These are phyloP conservation scores for Microcera coccophila DNA, from an alignment of 2,329 filamentous ascomycete species.

Conservation along the genomic window DNA sequence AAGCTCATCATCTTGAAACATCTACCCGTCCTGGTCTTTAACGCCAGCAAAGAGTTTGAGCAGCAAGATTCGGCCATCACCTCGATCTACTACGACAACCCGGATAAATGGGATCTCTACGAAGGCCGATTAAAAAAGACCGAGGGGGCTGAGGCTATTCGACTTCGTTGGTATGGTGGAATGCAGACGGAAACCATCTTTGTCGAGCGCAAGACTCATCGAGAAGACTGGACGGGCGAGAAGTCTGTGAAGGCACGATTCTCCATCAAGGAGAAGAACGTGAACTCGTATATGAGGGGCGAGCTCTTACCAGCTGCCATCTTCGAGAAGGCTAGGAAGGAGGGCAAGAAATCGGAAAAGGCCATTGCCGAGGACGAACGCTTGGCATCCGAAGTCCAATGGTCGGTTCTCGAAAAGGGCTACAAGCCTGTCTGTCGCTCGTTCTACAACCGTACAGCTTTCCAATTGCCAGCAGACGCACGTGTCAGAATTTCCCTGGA, in stretches of 20 bases:
- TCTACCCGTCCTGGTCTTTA: conserved; percentile 94
- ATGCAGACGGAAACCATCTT: conserved; percentile 96
- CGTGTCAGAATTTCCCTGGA: conserved; percentile 95
- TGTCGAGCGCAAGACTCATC: conserved; percentile 94
- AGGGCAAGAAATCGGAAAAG: conserved; percentile 89
- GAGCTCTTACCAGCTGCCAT: conserved; percentile 79
- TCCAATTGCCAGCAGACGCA: conserved; percentile 93
- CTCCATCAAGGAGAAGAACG: conserved; percentile 91
- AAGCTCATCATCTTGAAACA: conserved; percentile 98
- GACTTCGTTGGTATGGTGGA: conserved; percentile 93
- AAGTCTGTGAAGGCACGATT: conserved; percentile 99
- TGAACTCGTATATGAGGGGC: conserved; percentile 84
- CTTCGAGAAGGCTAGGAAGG: conserved; percentile 95
- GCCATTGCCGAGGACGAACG: conserved; percentile 89
- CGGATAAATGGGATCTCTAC: conserved; percentile 90
- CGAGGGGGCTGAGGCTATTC: conserved; percentile 93
- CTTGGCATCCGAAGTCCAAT: conserved; percentile 87
- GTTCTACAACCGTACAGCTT: conserved; percentile 97
- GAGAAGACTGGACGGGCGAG: conserved; percentile 98
- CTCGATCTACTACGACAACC: conserved; percentile 97
- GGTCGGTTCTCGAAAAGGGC: conserved; percentile 81
- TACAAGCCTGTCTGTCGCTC: conserved; percentile 88
- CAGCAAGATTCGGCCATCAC: conserved; percentile 88
- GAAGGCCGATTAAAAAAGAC: conserved; percentile 94
- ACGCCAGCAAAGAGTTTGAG: conserved; percentile 94